These are phyloP conservation scores for Dactylonectria macrodidyma DNA, from an alignment of 2,329 filamentous ascomycete species.

Conservation along the genomic window DNA sequence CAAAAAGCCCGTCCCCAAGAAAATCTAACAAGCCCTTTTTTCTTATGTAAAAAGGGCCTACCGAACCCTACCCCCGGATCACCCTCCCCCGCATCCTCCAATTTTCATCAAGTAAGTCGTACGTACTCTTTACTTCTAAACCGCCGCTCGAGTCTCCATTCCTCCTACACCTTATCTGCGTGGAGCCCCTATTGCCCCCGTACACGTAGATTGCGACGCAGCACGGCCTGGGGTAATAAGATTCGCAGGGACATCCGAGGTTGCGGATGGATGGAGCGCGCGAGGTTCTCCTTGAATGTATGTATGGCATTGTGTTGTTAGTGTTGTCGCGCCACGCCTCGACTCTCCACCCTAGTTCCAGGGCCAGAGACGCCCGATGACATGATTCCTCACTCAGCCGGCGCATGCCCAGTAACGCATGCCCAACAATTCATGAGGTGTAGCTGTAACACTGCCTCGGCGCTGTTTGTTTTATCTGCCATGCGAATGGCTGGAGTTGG, in stretches of 20 bases:
- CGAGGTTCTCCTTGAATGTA: neutral
- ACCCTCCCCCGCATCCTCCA: slow-evolving; percentile 33
- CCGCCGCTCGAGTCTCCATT: neutral
- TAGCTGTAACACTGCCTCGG: neutral
- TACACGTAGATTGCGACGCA: slow-evolving; percentile 7
- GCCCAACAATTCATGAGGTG: neutral
- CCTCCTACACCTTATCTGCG: slow-evolving; percentile 26
- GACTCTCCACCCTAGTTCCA: neutral
- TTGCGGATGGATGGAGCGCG: neutral
- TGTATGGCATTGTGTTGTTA: neutral
- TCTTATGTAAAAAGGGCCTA: slow-evolving; percentile 24
- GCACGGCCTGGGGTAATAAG: slow-evolving; percentile 12
- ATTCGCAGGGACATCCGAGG: slow-evolving; percentile 13
- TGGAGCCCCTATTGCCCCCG: slow-evolving; percentile 6
- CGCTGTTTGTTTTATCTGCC: neutral
- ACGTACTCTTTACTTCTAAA: slow-evolving; percentile 41
- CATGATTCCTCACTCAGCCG: neutral
- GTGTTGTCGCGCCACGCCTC: neutral
- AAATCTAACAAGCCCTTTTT: neutral
- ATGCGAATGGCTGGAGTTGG: neutral
- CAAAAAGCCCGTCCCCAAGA: slow-evolving; percentile 9
- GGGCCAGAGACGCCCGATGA: neutral
- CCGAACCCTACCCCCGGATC: slow-evolving; percentile 17
- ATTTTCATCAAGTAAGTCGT: slow-evolving; percentile 46
- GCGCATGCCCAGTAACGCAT: neutral